Evolutionary conservation across 805 yeast species (phyloP).

Genomic region (Starmerella cellae): DNA sequence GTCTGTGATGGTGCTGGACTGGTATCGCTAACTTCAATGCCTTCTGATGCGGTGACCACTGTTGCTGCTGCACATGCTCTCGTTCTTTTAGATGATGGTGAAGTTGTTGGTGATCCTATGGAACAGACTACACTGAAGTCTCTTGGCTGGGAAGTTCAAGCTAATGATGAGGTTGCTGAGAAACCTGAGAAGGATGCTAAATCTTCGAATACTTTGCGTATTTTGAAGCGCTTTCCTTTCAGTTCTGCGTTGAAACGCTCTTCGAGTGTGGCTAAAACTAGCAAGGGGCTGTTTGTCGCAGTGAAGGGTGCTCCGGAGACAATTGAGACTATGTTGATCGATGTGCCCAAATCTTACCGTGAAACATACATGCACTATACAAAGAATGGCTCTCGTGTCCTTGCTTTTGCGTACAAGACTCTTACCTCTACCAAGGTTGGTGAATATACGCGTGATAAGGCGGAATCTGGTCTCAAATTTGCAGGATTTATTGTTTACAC

Average conservation of each 20-base stretch:
- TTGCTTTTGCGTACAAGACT: conserved; percentile 82
- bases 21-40: conserved; percentile 30
- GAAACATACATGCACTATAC: conserved; percentile 79
- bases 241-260: conserved; percentile 93
- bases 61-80: conserved; percentile 94
- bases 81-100: conserved; percentile 90
- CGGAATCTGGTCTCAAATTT: conserved; percentile 63
- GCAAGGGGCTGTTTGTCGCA: conserved; percentile 50
- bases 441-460: conserved; percentile 55
- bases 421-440: conserved; percentile 37
- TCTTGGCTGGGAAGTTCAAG: conserved; percentile 70
- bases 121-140: conserved; percentile 90
- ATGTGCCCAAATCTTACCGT: conserved; percentile 69
- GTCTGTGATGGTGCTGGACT: conserved; percentile 50
- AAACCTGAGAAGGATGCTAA: conserved; percentile 20
- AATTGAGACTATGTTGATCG: conserved; percentile 56
- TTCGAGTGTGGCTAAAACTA: conserved; percentile 53
- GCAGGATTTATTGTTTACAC: conserved; percentile 94
- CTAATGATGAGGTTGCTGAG: conserved; percentile 55
- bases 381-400: conserved; percentile 89
- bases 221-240: conserved; percentile 90
- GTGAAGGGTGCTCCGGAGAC: conserved; percentile 99
- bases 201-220: conserved; percentile 33
- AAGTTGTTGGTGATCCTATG: conserved; percentile 98
- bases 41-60: conserved; percentile 48